Evolutionary conservation across 2,329 filamentous ascomycete genomes (phyloP), one percentile per base, ranked within the genome.

Genomic region (Aspergillus pseudoviridinutans): DNA sequence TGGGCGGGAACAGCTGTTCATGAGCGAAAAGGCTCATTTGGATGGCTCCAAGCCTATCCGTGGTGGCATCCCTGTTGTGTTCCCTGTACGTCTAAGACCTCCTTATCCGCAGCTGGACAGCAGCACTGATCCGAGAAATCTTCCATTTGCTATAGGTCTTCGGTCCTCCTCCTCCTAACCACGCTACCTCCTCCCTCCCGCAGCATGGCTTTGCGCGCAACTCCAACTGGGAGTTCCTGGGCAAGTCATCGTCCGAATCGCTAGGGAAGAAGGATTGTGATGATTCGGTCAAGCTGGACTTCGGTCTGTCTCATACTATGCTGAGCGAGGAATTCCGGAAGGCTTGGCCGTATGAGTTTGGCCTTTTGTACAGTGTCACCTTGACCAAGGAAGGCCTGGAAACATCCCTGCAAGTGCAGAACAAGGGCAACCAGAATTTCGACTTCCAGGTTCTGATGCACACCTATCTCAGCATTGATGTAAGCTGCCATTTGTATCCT

Each of bases 161-260:
- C 72, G 94, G 94, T 29, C 89, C 88, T 44, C 85, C 89, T 12
- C 87, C 90, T 53, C 82, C 87, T 64, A 87, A 92, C 74, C 85
- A 88, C 64, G 82, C 89, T n/a, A 94, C 91, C 28, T 85, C 85
- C 53, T 79, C 84, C 63, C 88, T 99, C 27, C 88, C 92, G 3
- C 92, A 97, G 78, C 94, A 97, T 79, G 94, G 94, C 65, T 96
- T 99, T 76, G 94, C 93, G 42, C 91, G 94, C 66, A 92, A 85
- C 70, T 90, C 88, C 49, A 84, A 84, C 61, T 99, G 94, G 94
- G 92, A 97, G 75, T 96, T 94, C 73, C 82, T 74, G 47, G 78
- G 78, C 54, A 79, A 76, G 65, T 76, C 74, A 58, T 70, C 74
- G 12, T 71, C 74, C 52, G 70, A 76, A 61, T 76, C 75, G 8